Base-by-base conservation (phyloP, 805 yeast genomes). In the Isabelozyma heimii region DNA sequence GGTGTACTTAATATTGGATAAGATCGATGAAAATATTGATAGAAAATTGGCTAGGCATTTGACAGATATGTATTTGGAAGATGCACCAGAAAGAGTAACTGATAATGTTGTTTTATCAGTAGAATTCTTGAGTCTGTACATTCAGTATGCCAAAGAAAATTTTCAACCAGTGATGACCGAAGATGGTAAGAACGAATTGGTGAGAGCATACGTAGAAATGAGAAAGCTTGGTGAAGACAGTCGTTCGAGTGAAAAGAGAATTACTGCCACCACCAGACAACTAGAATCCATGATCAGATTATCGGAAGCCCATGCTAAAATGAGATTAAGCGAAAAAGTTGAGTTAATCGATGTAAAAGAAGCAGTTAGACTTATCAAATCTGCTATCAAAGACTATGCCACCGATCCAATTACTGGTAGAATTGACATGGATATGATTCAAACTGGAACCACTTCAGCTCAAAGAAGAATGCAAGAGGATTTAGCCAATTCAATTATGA, bases 181-280 rank as follows among this genome's bases (percentile, higher is more conserved):
- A 37, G 89, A 74, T 35, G 97, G 97, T 39, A 90, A 91, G 61
- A 82, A 80, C 45, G 96, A 88, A 68, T 77, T 94, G 43, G 97
- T 94, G 10, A 79, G 82, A 56, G 83, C 89, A 0, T 94, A 94
- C 65, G 98, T 94, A 39, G 94, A 84, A 27, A 91, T 94, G 97
- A 79, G 99, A 57, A 88, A 86, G 63, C 72, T 90, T 53, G 99
- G 99, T 46, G 98, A 94, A 61, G 98, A 91, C 63, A 80, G 87
- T 5, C 76, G 97, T 50, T 74, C 91, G 1, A 76, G 90, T 10
- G 98, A 94, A 53, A 88, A 86, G 67, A 77, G 99, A 58, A 88
- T 94, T 56, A 94, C 99, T 0, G 99, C 99, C 4, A 94, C 99
- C 0, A 92, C 99, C 1, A 82, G 99, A 70, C 99, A 94, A 67